Conservation (phyloP, 2,329 filamentous ascomycete species). For the Penicillium sp. region DNA sequence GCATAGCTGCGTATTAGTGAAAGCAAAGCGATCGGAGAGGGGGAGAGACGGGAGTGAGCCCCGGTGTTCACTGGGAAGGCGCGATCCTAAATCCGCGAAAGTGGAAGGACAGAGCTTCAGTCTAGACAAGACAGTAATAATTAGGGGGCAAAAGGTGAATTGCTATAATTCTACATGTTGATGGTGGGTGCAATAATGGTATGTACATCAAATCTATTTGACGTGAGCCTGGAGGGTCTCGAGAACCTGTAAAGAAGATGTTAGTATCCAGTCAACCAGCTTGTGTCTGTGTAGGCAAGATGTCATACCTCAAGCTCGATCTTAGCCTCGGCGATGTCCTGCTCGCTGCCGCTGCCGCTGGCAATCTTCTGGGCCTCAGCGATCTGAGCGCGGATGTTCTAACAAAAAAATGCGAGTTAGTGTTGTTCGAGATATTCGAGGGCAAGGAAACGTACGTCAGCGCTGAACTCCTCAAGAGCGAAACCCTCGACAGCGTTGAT, state of each 20-base stretch:
- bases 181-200: slow-evolving; percentile 34
- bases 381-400: slow-evolving; percentile 84
- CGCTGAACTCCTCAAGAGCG: slow-evolving; percentile 93
- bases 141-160: slow-evolving; percentile 27
- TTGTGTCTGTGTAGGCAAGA: neutral
- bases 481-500: slow-evolving; percentile 98
- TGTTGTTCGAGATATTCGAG: neutral
- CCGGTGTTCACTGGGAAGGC: slow-evolving; percentile 12
- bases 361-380: slow-evolving; percentile 95
- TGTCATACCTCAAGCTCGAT: slow-evolving; percentile 89
- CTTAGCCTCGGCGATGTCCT: slow-evolving; percentile 98
- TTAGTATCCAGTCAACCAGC: slow-evolving; percentile 8
- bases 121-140: slow-evolving; percentile 16
- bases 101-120: slow-evolving; percentile 8
- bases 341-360: slow-evolving; percentile 86
- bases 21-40: neutral
- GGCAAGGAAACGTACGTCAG: slow-evolving; percentile 59
- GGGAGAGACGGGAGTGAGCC: neutral
- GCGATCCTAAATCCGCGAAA: slow-evolving; percentile 12
- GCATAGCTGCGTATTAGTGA: slow-evolving; percentile 11
- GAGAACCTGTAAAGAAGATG: slow-evolving; percentile 42
- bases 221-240: slow-evolving; percentile 52
- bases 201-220: slow-evolving; percentile 50
- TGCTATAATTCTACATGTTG: slow-evolving; percentile 46
- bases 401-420: slow-evolving; percentile 11